Conservation (phyloP, 306 rosid genomes). For the Cucumis melo region DNA sequence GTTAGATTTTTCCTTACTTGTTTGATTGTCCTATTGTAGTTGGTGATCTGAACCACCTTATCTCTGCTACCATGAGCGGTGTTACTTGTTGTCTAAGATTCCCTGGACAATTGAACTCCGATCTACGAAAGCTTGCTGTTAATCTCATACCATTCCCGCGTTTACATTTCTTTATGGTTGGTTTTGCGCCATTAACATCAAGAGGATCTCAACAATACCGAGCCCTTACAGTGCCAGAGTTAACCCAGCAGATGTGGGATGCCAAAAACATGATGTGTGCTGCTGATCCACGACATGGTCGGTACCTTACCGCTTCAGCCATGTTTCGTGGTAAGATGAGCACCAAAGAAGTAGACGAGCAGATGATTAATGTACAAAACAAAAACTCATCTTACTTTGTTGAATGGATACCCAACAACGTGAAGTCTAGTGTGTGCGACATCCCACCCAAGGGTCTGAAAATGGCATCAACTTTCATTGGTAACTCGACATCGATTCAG, state of each 20-base stretch:
- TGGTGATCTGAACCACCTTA: conserved; percentile 82
- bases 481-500: conserved; percentile 68
- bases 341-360: conserved; percentile 84
- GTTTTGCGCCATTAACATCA: conserved; percentile 77
- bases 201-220: conserved; percentile 90
- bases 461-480: conserved; percentile 65
- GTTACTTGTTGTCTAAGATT: conserved; percentile 78
- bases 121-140: conserved; percentile 62
- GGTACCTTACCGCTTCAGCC: conserved; percentile 73
- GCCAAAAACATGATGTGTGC: conserved; percentile 72
- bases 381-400: conserved; percentile 84
- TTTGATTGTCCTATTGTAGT: conserved; percentile 21
- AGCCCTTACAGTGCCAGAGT: conserved; percentile 34
- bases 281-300: conserved; percentile 85
- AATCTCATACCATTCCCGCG: conserved; percentile 88
- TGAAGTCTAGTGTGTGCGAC: conserved; percentile 80
- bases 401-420: conserved; percentile 74
- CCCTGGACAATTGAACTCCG: conserved; percentile 80
- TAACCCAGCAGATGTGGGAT: conserved; percentile 54
- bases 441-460: conserved; percentile 71
- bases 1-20: neutral
- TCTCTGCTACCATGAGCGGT: conserved; percentile 83
- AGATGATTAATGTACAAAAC: conserved; percentile 76
- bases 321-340: conserved; percentile 93
- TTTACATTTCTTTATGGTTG: conserved; percentile 84